Evolutionary conservation across 202 grass and related monocot species (phyloP), one percentile per base, ranked within the genome.

Genomic region (Musa balbisiana): DNA sequence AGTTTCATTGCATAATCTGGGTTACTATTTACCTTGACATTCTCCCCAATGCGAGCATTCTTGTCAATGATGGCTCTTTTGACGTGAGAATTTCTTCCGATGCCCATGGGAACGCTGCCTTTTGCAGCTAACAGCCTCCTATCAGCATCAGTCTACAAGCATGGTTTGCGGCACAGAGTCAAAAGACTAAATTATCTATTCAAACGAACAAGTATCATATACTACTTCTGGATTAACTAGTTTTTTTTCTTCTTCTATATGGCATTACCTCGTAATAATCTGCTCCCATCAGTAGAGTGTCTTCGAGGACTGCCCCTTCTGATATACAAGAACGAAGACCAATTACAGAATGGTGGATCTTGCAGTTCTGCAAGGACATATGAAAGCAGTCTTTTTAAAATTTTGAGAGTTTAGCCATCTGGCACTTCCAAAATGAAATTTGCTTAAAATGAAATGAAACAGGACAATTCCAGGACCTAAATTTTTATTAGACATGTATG

Each of bases 11-110:
- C 21, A 22, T 50, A 53, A 25, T 29, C 17, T 13, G 19, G 11
- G 63, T 24, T 29, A 24, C 15, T 2, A 52, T 0, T 25, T 84
- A 99, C 91, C 82, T 92, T 85, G 64, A 99, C 95, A 87, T 95
- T 89, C 51, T 99, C 95, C 69, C 95, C 95, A 60, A 99, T 95
- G 22, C 91, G 91, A 80, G 95, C 91, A 83, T 99, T 99, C 83
- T 99, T 99, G 79, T 99, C 95, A 1, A 99, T 99, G 59, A 99
- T 99, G 72, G 91, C 95, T 87, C 88, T 86, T 81, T 79, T 95
- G 14, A 99, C 84, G 56, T 99, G 95, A 51, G 91, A 72, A 75
- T 95, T 90, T 76, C 84, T 92, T 80, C 95, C 95, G 56, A 99
- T 99, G 65, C 95, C 95, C 58, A 99, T 99, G 23, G 89, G 91